Evolutionary conservation across 345 rosid genomes (phyloP).

Genomic region (Dipteronia dyeriana): DNA sequence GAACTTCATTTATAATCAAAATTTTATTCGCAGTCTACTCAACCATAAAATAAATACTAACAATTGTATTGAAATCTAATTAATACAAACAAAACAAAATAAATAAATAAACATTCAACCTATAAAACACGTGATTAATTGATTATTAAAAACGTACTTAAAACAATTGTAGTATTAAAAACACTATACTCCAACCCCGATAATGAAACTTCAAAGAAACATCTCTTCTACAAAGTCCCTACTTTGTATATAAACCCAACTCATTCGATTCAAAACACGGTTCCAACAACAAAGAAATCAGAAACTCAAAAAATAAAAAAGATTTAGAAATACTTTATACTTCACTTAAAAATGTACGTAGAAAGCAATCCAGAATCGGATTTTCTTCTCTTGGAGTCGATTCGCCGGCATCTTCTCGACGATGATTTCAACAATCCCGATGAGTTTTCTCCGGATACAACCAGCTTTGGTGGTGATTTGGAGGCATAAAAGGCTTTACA

Average conservation of each 20-base stretch:
- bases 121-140: not conserved
- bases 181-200: not conserved
- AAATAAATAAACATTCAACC: not conserved
- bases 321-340: not conserved
- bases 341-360: slow-evolving; percentile 12
- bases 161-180: too few species aligned
- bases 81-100: too few species aligned
- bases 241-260: too few species aligned
- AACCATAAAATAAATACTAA: too few species aligned
- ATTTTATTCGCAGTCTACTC: too few species aligned
- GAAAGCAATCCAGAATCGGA: slow-evolving; percentile 1
- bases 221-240: not conserved
- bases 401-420: slow-evolving; percentile 28
- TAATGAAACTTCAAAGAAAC: not conserved
- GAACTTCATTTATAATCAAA: too few species aligned
- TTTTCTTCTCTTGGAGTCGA: slow-evolving; percentile 27
- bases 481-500: slow-evolving; percentile 7
- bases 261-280: not conserved
- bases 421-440: slow-evolving; percentile 9
- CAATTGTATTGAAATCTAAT: too few species aligned
- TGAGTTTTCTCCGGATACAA: not conserved
- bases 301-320: too few species aligned
- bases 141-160: too few species aligned
- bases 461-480: not conserved
- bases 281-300: not conserved